Conservation (phyloP, 768 basidiomycete species). For the Pisolithus sp. region DNA sequence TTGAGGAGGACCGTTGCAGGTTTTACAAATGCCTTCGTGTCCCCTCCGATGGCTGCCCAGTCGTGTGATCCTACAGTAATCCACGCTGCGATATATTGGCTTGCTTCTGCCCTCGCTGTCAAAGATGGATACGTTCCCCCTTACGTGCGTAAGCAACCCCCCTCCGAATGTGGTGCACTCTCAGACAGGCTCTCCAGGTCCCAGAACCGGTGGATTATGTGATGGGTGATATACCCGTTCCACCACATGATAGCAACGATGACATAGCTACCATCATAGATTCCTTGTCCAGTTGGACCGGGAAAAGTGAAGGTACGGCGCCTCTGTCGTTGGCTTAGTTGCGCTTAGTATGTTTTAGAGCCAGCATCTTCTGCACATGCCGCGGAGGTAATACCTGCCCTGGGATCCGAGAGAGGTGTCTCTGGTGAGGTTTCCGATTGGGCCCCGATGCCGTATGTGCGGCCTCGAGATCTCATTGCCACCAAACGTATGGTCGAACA, state of each 20-base stretch:
- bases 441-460: slow-evolving; percentile 12
- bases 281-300: slow-evolving; percentile 28
- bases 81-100: slow-evolving; percentile 51
- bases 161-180: not conserved
- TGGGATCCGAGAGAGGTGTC: slow-evolving; percentile 17
- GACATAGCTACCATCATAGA: slow-evolving; percentile 13
- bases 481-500: slow-evolving; percentile 26
- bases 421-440: slow-evolving; percentile 5
- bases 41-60: slow-evolving; percentile 37
- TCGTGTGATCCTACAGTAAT: slow-evolving; percentile 42
- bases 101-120: slow-evolving; percentile 41
- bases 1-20: slow-evolving; percentile 28
- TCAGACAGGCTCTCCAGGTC: slow-evolving; percentile 10
- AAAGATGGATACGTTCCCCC: slow-evolving; percentile 25
- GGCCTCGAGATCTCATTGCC: slow-evolving; percentile 17
- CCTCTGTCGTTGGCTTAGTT: not conserved
- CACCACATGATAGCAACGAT: slow-evolving; percentile 15
- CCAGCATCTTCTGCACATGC: slow-evolving; percentile 18
- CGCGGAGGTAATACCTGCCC: slow-evolving; percentile 7
- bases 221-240: slow-evolving; percentile 22
- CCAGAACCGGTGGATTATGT: slow-evolving; percentile 28
- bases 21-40: slow-evolving; percentile 49
- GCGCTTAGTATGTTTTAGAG: slow-evolving; percentile 8
- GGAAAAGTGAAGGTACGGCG: slow-evolving; percentile 22
- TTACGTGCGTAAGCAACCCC: slow-evolving; percentile 10